phyloP scores from a whole-genome alignment of 495 filamentous ascomycete genomes.

The Penicillium dipodomyicola region DNA sequence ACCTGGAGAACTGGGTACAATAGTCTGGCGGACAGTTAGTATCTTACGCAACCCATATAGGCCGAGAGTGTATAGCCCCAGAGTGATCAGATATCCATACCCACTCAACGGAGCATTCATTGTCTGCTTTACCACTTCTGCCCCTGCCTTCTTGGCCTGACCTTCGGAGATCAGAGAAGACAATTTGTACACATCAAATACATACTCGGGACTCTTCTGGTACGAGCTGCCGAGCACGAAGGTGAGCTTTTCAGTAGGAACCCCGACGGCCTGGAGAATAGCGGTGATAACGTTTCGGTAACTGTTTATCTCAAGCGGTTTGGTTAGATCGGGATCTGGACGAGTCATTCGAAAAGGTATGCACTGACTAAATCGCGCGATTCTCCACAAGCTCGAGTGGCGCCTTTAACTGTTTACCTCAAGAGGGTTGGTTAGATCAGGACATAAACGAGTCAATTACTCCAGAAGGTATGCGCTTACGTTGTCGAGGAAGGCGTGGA shows the following conservation, averaged over 20 bases:
- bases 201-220: slow-evolving; percentile 52
- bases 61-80: too few relatives aligned
- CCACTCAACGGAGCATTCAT: slow-evolving; percentile 10
- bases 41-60: too few relatives aligned
- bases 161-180: slow-evolving; percentile 34
- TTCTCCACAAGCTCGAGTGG: slow-evolving; percentile 75
- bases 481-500: slow-evolving; percentile 50
- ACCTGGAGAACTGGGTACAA: too few relatives aligned
- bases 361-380: too few relatives aligned
- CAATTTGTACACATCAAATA: slow-evolving; percentile 42
- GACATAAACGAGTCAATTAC: too few relatives aligned
- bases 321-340: too few relatives aligned
- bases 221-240: slow-evolving; percentile 85
- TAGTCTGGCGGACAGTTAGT: too few relatives aligned
- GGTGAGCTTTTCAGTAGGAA: slow-evolving; percentile 70
- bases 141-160: slow-evolving; percentile 47
- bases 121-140: slow-evolving; percentile 77
- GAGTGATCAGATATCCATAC: too few relatives aligned
- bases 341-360: too few relatives aligned
- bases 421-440: too few relatives aligned
- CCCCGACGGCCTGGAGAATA: slow-evolving; percentile 66
- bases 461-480: too few relatives aligned
- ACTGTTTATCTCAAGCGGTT: slow-evolving; percentile 5
- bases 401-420: slow-evolving; percentile 56
- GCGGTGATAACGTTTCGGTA: slow-evolving; percentile 65